Evolutionary conservation across 208 protist species (phyloP).

Genomic region (Trypanosoma cruzi): DNA sequence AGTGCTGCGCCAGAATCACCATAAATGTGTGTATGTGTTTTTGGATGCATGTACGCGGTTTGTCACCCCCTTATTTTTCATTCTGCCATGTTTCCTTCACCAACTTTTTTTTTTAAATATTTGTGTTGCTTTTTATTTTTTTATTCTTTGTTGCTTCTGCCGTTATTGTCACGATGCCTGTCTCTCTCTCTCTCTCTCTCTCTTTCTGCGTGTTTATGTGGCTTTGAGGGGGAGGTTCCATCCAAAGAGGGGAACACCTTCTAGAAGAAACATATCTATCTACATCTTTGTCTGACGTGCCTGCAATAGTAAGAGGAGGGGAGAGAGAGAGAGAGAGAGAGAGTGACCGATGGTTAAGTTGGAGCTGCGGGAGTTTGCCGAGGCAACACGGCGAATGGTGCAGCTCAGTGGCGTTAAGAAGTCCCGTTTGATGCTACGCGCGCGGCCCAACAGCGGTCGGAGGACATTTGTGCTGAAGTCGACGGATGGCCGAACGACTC

Average conservation of each 20-base stretch:
- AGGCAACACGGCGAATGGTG: conserved; percentile 56
- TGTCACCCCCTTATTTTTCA: no score
- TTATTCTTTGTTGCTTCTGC: not conserved
- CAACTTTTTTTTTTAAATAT: conserved; percentile 10
- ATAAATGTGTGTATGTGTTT: no score
- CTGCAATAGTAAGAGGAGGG: no score
- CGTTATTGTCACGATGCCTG: conserved; percentile 6
- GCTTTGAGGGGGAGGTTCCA: no score
- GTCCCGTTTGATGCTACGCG: conserved; percentile 64
- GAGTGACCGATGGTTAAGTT: conserved; percentile 67
- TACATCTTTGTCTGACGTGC: not conserved
- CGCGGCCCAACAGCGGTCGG: conserved; percentile 45
- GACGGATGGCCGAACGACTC: conserved; percentile 65
- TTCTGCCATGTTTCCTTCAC: not conserved
- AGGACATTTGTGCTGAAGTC: conserved; percentile 65
- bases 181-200: not conserved
- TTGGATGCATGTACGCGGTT: no score
- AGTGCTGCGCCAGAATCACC: no score
- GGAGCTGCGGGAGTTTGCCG: conserved; percentile 56
- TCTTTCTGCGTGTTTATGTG: not conserved
- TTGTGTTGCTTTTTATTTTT: conserved; percentile 10
- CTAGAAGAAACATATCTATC: not conserved
- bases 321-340: no score
- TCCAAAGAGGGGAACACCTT: not conserved
- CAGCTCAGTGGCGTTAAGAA: conserved; percentile 58